phyloP scores from a whole-genome alignment of 164 flowering plant species.

The Magnolia kwangsiensis region DNA sequence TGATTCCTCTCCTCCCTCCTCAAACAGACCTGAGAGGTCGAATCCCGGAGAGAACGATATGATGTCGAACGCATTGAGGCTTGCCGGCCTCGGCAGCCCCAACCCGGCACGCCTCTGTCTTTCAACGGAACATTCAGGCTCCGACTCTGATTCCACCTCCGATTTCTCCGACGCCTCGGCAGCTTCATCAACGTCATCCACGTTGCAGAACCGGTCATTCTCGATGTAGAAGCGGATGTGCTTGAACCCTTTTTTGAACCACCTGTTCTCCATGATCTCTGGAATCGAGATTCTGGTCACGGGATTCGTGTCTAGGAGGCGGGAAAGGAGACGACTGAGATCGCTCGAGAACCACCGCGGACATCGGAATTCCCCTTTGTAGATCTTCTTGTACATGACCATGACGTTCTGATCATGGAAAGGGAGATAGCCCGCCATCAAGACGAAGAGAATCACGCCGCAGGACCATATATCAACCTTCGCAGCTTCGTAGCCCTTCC shows the following conservation, averaged over 20 bases:
- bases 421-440: slow-evolving; percentile 42
- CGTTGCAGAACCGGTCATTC: slow-evolving; percentile 17
- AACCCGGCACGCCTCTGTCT: not conserved
- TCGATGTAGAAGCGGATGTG: slow-evolving; percentile 24
- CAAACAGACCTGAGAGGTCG: slow-evolving; percentile 26
- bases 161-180: not conserved
- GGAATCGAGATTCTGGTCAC: slow-evolving; percentile 25
- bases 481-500: slow-evolving; percentile 37
- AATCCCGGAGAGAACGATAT: slow-evolving; percentile 28
- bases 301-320: slow-evolving; percentile 27
- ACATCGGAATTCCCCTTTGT: slow-evolving; percentile 38
- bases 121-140: not conserved
- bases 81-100: slow-evolving; percentile 25
- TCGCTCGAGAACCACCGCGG: slow-evolving; percentile 35
- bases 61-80: slow-evolving; percentile 28
- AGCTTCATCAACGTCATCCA: slow-evolving; percentile 6
- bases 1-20: slow-evolving; percentile 44
- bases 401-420: slow-evolving; percentile 38
- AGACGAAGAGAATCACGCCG: slow-evolving; percentile 31
- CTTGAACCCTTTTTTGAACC: slow-evolving; percentile 35
- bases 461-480: slow-evolving; percentile 42
- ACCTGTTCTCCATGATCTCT: slow-evolving; percentile 24
- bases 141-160: slow-evolving; percentile 8
- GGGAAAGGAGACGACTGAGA: slow-evolving; percentile 16
- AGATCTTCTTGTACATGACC: slow-evolving; percentile 40